phyloP scores from a whole-genome alignment of 164 flowering plant genomes.

The Nelumbo lutea region DNA sequence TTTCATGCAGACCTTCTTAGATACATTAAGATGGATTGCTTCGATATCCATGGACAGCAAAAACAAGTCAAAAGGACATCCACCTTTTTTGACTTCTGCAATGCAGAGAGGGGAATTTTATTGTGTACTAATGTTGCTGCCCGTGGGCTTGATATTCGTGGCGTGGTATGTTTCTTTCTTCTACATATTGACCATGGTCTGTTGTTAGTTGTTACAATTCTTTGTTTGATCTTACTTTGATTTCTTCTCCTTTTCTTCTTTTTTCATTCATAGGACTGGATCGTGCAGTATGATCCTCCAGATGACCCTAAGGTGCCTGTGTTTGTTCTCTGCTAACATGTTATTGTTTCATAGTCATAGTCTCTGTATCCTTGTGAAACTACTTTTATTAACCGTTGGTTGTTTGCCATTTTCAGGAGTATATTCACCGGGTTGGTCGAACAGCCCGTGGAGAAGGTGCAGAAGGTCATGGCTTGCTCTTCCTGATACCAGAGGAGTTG shows the following conservation, averaged over 20 bases:
- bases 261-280: slow-evolving; percentile 72
- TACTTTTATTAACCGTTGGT: not conserved
- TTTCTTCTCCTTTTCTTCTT: not conserved
- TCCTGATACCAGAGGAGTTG: slow-evolving; percentile 85
- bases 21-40: slow-evolving; percentile 64
- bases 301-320: slow-evolving; percentile 85
- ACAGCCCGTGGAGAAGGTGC: slow-evolving; percentile 99
- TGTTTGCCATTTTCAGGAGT: slow-evolving; percentile 53
- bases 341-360: not conserved
- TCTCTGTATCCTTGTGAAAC: not conserved
- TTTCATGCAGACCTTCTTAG: slow-evolving; percentile 84
- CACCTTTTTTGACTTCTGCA: slow-evolving; percentile 79
- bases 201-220: not conserved
- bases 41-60: slow-evolving; percentile 87
- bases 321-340: not conserved
- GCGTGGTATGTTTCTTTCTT: slow-evolving; percentile 53
- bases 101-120: slow-evolving; percentile 83
- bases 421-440: slow-evolving; percentile 95
- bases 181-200: not conserved
- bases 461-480: slow-evolving; percentile 80
- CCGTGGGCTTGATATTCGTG: slow-evolving; percentile 91
- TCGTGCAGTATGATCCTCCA: slow-evolving; percentile 94
- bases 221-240: slow-evolving; percentile 1
- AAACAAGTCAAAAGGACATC: slow-evolving; percentile 82
- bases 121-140: slow-evolving; percentile 98